Evolutionary conservation across 2,329 filamentous ascomycete genomes (phyloP), one percentile per base, ranked within the genome.

Genomic region (Fusarium anguioides): DNA sequence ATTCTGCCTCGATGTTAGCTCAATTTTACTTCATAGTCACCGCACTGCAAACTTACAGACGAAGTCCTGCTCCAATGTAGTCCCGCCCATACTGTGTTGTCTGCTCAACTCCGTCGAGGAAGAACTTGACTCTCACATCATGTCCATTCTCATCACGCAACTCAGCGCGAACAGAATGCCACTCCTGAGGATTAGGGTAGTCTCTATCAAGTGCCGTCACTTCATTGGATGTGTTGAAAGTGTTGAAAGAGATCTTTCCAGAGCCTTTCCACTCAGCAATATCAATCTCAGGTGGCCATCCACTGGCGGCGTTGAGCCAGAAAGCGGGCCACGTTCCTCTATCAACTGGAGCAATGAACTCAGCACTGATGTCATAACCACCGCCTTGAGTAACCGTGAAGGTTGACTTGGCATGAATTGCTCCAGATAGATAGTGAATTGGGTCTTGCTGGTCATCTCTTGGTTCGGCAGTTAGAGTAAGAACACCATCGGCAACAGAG

Each of bases 91-190:
- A 68, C 31, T 67, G 64, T 1, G 64, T 68, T 3, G 64, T 67
- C 58, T 64, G 51, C 6, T 67, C 64, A 29, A 46, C 26, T 6
- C 51, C 64, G 4, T 68, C 65, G 4, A 69, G 55, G 17, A 68
- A 68, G n/a, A 68, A 68, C 27, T 69, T 68, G n/a, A 68, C 54
- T 15, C 65, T 51, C 11, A 68, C 65, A 35, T 69, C 60, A 14
- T 26, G 42, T 0, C 65, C 65, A 21, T 68, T 68, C 42, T 68
- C 65, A 24, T 68, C 65, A 3, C 65, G 56, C 55, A 68, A 17
- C 17, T 68, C 65, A 27, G 65, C 65, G 27, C 65, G 44, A 9
- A 68, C 65, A 29, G 60, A 66, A 18, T 68, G 65, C 65, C 65
- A 68, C 31, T 62, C 26, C 18, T 18, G 27, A 10, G 65, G 65